phyloP scores from a whole-genome alignment of 73 alveolate genomes.

The Paramecium sonneborni region DNA sequence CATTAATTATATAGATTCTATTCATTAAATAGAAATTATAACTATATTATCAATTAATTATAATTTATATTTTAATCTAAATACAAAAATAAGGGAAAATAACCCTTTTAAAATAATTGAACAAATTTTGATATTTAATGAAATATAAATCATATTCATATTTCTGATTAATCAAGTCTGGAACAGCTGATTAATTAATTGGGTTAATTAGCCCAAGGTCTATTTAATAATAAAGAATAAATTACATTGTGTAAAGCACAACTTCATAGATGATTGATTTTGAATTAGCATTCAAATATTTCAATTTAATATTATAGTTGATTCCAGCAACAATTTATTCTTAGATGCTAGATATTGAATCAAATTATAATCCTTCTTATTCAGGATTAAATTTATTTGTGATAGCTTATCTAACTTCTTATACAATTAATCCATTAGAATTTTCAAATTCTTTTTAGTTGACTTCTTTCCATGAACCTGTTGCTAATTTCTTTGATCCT shows the following conservation, averaged over 20 bases:
- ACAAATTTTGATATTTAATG: background rate
- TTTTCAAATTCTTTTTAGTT: background rate
- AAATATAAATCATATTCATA: background rate
- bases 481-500: background rate
- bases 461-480: background rate
- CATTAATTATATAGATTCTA: too few relatives aligned
- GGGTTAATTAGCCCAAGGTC: slow-evolving; percentile 50
- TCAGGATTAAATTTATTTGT: background rate
- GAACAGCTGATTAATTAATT: background rate
- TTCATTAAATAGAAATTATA: too few relatives aligned
- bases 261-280: background rate
- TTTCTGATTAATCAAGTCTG: background rate
- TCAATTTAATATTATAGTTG: background rate
- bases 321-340: slow-evolving; percentile 46
- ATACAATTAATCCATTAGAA: background rate
- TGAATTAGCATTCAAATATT: background rate
- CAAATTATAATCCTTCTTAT: slow-evolving; percentile 30
- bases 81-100: too few relatives aligned
- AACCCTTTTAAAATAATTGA: too few relatives aligned
- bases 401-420: slow-evolving; percentile 10
- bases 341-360: background rate
- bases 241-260: background rate
- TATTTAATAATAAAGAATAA: background rate
- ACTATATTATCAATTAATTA: too few relatives aligned
- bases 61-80: too few relatives aligned